Percentiles rank a stretch among this genome's conserved stretches.
These are phyloP conservation scores for Coelastrella sp. DNA, from an alignment of 139 green algal genomes.

Conservation along the genomic window DNA sequence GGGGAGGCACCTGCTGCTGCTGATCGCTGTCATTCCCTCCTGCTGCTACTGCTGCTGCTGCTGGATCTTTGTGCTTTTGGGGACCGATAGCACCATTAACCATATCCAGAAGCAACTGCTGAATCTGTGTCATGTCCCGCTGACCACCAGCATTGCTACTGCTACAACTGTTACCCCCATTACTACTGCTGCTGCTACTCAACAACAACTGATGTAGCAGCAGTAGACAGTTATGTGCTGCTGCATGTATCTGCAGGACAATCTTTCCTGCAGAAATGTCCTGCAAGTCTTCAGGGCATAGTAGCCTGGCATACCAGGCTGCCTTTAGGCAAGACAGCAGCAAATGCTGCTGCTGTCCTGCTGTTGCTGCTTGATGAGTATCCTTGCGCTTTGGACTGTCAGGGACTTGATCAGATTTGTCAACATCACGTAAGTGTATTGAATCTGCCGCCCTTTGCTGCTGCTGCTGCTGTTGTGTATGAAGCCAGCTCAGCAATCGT, in stretches of 20 bases:
- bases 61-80: too few species aligned
- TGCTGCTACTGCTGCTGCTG: constrained; percentile 5
- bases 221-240: not conserved
- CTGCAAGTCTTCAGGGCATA: not conserved
- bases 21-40: not conserved
- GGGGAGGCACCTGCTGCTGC: not conserved
- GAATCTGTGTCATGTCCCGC: not conserved
- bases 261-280: not conserved
- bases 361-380: constrained; percentile 24
- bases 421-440: too few species aligned
- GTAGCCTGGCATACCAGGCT: not conserved
- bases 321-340: not conserved
- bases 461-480: constrained; percentile 13
- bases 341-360: not conserved
- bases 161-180: too few species aligned
- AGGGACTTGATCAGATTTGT: too few species aligned
- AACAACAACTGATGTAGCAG: not conserved
- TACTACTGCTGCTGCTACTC: too few species aligned
- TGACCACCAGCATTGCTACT: too few species aligned
- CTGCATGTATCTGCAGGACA: not conserved
- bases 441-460: not conserved
- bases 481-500: not conserved
- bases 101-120: constrained; percentile 6
- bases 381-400: too few species aligned
- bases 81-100: too few species aligned